Percentiles rank a stretch among this genome's conserved stretches.
Evolutionary conservation across 768 basidiomycete genomes (phyloP).

Genomic region (Amyloporia xantha): DNA sequence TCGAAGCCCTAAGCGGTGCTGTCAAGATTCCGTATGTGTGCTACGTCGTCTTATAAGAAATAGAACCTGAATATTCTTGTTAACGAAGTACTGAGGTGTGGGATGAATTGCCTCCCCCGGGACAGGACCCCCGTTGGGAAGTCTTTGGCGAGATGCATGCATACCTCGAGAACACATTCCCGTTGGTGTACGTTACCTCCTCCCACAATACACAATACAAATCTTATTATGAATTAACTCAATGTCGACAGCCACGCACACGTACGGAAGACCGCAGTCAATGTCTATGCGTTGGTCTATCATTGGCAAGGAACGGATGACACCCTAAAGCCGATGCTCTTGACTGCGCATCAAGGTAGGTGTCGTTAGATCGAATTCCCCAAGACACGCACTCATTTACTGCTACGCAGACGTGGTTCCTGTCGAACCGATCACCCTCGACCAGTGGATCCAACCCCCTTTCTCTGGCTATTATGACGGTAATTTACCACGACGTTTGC

Average conservation of each 20-base stretch:
- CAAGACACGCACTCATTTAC: not conserved
- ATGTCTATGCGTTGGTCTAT: constrained; percentile 54
- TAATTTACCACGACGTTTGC: not conserved
- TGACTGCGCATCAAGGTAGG: constrained; percentile 49
- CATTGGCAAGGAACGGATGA: constrained; percentile 50
- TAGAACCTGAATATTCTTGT: not conserved
- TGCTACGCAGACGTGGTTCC: constrained; percentile 42
- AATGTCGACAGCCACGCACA: constrained; percentile 27
- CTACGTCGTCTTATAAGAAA: not conserved
- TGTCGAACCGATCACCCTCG: constrained; percentile 34
- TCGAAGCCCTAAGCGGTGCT: constrained; percentile 18
- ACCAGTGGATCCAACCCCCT: constrained; percentile 42
- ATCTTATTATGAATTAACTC: not conserved
- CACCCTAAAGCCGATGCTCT: constrained; percentile 44
- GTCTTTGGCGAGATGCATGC: constrained; percentile 29
- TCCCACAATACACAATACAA: too few relatives aligned
- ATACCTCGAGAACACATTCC: constrained; percentile 47
- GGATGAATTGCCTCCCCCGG: constrained; percentile 40
- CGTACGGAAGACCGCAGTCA: constrained; percentile 45
- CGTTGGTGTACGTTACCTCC: constrained; percentile 42
- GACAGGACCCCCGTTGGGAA: constrained; percentile 39
- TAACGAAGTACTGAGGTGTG: constrained; percentile 46
- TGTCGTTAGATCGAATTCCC: not conserved
- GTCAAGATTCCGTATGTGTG: constrained; percentile 31
- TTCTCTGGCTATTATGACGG: constrained; percentile 42